These are phyloP conservation scores for Nitzschia sp. DNA, from an alignment of 108 stramenopile species.

Conservation along the genomic window DNA sequence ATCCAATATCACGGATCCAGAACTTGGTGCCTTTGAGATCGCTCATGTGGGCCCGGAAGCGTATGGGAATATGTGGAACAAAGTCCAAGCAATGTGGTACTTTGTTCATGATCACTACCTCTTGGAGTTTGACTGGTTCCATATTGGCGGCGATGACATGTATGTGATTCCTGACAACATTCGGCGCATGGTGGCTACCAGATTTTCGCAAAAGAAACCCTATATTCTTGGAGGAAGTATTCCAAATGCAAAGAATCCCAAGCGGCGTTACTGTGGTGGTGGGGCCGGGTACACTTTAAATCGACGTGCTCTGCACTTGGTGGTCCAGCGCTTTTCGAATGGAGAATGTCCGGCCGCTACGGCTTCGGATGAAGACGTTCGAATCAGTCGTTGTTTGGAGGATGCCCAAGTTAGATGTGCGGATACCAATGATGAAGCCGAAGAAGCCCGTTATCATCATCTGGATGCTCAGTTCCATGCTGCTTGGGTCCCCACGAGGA, in stretches of 20 bases:
- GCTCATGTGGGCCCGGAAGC: conserved; percentile 51
- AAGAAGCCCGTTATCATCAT: conserved; percentile 41
- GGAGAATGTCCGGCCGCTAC: conserved; percentile 50
- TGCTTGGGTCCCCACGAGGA: conserved; percentile 9
- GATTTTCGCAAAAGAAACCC: not conserved
- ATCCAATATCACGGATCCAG: conserved; percentile 50
- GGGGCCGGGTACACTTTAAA: conserved; percentile 90
- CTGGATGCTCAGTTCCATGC: conserved; percentile 36
- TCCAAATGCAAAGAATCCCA: conserved; percentile 23
- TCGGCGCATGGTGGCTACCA: conserved; percentile 25
- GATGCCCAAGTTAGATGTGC: conserved; percentile 30
- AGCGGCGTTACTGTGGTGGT: conserved; percentile 77
- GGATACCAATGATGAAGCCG: conserved; percentile 42
- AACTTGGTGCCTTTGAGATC: conserved; percentile 45
- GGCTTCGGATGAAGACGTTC: conserved; percentile 71
- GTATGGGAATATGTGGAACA: conserved; percentile 48
- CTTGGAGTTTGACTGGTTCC: conserved; percentile 64
- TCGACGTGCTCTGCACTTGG: conserved; percentile 63
- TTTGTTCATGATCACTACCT: conserved; percentile 64
- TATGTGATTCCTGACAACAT: conserved; percentile 85
- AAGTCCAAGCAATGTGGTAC: conserved; percentile 60
- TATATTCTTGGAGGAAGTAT: conserved; percentile 15
- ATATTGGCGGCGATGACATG: conserved; percentile 80
- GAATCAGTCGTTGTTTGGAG: conserved; percentile 65
- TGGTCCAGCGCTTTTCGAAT: conserved; percentile 43